A percentile compares a stretch with the other conserved stretches of the same genome.
These are phyloP conservation scores for Phoma sp. DNA, from an alignment of 2,329 filamentous ascomycete genomes.

Conservation along the genomic window DNA sequence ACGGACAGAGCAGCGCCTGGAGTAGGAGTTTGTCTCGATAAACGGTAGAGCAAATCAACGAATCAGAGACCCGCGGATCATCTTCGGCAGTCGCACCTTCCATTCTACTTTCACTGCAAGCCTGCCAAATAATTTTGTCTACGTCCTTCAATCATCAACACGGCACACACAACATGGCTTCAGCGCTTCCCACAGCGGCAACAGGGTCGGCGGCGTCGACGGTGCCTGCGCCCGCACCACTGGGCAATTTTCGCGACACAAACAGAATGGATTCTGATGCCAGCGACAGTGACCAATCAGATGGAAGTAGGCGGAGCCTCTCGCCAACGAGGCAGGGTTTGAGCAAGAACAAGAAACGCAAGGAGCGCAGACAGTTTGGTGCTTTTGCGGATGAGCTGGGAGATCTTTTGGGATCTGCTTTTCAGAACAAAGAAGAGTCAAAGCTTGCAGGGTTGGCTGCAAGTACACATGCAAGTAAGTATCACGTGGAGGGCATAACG, in stretches of 20 bases:
- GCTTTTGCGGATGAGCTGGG: slow-evolving; percentile 29
- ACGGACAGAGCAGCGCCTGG: slow-evolving; percentile 17
- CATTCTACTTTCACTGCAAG: slow-evolving; percentile 15
- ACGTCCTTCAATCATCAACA: neutral
- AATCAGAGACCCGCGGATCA: slow-evolving; percentile 31
- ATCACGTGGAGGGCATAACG: neutral
- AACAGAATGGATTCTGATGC: slow-evolving; percentile 22
- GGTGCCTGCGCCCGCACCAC: neutral
- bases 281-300: slow-evolving; percentile 35
- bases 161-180: slow-evolving; percentile 16
- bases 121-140: slow-evolving; percentile 11
- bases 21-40: slow-evolving; percentile 13
- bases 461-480: slow-evolving; percentile 20
- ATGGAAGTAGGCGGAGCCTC: slow-evolving; percentile 25
- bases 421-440: slow-evolving; percentile 11
- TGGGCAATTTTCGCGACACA: slow-evolving; percentile 23
- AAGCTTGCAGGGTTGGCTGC: neutral
- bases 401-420: slow-evolving; percentile 25
- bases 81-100: slow-evolving; percentile 19
- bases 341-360: slow-evolving; percentile 23
- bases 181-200: slow-evolving; percentile 6
- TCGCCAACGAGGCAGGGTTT: slow-evolving; percentile 22
- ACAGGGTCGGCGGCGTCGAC: neutral
- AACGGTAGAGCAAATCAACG: slow-evolving; percentile 24
- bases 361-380: slow-evolving; percentile 29